Evolutionary conservation across 768 basidiomycete species (phyloP), one percentile per base, ranked within the genome.

Genomic region (Coprinopsis sp.): DNA sequence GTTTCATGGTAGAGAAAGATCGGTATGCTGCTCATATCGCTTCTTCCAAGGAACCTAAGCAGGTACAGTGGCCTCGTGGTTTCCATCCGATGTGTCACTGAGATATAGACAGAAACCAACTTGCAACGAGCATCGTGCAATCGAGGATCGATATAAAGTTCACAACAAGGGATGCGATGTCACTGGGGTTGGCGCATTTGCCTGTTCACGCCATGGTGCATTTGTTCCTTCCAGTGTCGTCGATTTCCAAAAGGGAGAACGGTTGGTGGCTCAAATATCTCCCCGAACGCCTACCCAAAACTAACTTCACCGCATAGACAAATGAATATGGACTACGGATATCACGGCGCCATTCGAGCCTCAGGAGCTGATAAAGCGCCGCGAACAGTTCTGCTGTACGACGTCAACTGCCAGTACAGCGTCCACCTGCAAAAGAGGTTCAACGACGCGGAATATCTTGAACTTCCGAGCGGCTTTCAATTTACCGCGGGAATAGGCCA

Each of bases 231-330:
- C 47, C 4, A 48, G 51, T 6, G 25, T 57, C 5, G 59, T 61
- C 3, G 52, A 64, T 38, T 58, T 62, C 19, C 51, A 56, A 13
- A 58, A 58, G 16, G 61, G 63, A 0, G 57, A 64, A 51, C 18
- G 37, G 33, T 28, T n/a, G n/a, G n/a, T 27, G 12, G 24, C 6
- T 27, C 2, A 7, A 16, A 3, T 13, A 5, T n/a, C 16, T 8
- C 21, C 27, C 4, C 12, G 11, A 5, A 11, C 8, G 19, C 22
- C 10, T 19, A 36, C 12, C 4, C 13, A 22, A 14, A 23, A 37
- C 1, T 36, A 16, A 21, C 24, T 10, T 14, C n/a, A n/a, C n/a
- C 8, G 21, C 1, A 4, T 21, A 46, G 44, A 16, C 61, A 64
- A 42, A 49, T 51, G 46, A 54, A 58, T 31, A 58, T 62, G 48